Base-by-base conservation (phyloP, 768 basidiomycete genomes). In the Steccherinum ochraceum region DNA sequence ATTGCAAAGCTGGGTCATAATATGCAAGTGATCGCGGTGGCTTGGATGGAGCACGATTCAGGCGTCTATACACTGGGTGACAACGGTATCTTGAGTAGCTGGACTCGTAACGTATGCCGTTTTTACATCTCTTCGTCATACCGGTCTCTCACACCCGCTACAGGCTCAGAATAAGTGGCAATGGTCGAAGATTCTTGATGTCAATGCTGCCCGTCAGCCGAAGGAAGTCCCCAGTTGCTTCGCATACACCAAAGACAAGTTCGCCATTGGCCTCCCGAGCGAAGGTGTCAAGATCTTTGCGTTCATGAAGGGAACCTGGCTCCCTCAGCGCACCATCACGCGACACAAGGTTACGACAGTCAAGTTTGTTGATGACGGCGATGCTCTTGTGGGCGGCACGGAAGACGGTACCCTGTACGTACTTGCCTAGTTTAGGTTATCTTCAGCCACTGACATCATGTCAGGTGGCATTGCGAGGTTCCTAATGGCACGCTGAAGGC, bases 401-500 rank as follows among this genome's bases (percentile, higher is more conserved):
- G 74, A 73, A 48, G 84, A 87, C 57, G 85, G 79, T 81, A 18
- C 57, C 87, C 84, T 86, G 64, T 51, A 81, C 57, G 10, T 24
- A 45, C 23, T 24, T 19, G 20, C 16, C 41, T 23, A 27, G 21
- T 39, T 12, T 12, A 20, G 13, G 16, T 5, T 23, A 16, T 0
- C 24, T 10, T n/a, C n/a, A 4, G 19, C n/a, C n/a, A 18, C 24
- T 49, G 23, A 56, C 12, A 35, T 25, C 43, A 26, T 43, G 41
- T 23, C 51, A 85, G 83, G 54, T 86, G 85, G 84, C 75, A 81
- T 61, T 84, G 79, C 56, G 78, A 80, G 59, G 68, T 86, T 52
- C 81, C 82, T 0, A 83, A 84, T 55, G 84, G 84, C 23, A 84
- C 78, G 12, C 66, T 83, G 42, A 76, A 78, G 3, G 81, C 79